Base-by-base conservation (phyloP, 768 basidiomycete species). In the Suillus subalutaceus region DNA sequence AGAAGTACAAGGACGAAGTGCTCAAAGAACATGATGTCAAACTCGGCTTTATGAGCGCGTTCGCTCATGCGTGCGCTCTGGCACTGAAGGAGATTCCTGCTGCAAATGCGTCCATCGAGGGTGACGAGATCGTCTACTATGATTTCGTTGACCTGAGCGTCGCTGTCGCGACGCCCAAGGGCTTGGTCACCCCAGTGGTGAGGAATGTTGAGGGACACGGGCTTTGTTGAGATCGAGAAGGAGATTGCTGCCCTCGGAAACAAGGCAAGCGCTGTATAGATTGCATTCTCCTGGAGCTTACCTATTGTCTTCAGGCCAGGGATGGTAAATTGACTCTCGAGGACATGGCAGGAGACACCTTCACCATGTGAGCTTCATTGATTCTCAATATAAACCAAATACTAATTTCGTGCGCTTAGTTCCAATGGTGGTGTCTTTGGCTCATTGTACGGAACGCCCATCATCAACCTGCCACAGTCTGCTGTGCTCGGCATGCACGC, bases 401-500 rank as follows among this genome's bases (percentile, higher is more conserved):
- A 52, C 23, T 65, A 9, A 63, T 50, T 53, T 72, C 7, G 8
- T 9, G 20, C 35, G 6, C 67, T 38, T 69, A 97, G 95, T 78
- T 99, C 97, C 48, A 99, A 99, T 75, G 97, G 97, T 57, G 97
- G 97, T 72, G 97, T 99, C 75, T 99, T 99, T 74, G 97, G 97
- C 52, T 97, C 94, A 57, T 82, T 99, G 61, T 97, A 91, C 73
- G 97, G 97, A 48, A 99, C 97, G 23, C 97, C 97, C 44, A 99
- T 99, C 75, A 97, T 99, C 82, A 99, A 98, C 84, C 82, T 96
- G 52, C 97, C 96, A 6, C 97, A 98, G 77, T 81, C 95, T 37
- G 97, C 96, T 62, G 95, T 98, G 7, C 88, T 99, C 63, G 96
- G 93, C 66, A 98, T 99, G 94, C 97, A 99, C 80, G 74, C 93